Evolutionary conservation across 2,329 filamentous ascomycete genomes (phyloP).

Genomic region (Aulographum hederae): DNA sequence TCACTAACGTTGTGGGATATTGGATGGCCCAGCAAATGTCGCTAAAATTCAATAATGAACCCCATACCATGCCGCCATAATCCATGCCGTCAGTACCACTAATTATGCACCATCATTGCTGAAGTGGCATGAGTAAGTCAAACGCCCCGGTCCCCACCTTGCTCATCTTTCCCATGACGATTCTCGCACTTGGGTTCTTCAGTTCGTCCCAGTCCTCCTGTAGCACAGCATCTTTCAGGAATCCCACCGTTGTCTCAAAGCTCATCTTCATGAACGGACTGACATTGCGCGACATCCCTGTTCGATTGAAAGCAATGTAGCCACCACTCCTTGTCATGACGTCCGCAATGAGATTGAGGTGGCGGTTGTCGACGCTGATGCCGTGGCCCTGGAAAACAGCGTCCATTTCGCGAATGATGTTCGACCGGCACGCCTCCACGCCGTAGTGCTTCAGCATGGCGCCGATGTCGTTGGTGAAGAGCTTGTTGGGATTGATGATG

Average conservation of each 20-base stretch:
- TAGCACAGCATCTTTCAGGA: constrained; percentile 79
- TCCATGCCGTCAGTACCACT: no score
- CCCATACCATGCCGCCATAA: no score
- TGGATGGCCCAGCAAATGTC: no score
- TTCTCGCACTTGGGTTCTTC: constrained; percentile 64
- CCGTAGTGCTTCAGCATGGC: constrained; percentile 74
- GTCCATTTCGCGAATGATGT: constrained; percentile 72
- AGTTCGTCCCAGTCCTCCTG: constrained; percentile 85
- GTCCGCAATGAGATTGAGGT: constrained; percentile 89
- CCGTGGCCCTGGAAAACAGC: constrained; percentile 79
- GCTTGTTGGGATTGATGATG: constrained; percentile 67
- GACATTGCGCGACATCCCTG: constrained; percentile 67
- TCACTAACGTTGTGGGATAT: no score
- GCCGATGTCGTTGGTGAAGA: constrained; percentile 85
- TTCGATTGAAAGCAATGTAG: constrained; percentile 84
- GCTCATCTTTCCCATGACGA: constrained; percentile 70
- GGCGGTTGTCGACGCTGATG: constrained; percentile 79
- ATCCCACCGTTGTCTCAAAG: constrained; percentile 91
- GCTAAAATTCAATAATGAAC: no score
- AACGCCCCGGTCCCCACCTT: constrained; percentile 81
- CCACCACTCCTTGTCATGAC: constrained; percentile 91
- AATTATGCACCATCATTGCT: no score
- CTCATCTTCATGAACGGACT: constrained; percentile 98
- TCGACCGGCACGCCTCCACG: constrained; percentile 77
- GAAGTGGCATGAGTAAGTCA: constrained; percentile 54